Conservation (phyloP, 768 basidiomycete species). For the Agaricus sinodeliciosus region DNA sequence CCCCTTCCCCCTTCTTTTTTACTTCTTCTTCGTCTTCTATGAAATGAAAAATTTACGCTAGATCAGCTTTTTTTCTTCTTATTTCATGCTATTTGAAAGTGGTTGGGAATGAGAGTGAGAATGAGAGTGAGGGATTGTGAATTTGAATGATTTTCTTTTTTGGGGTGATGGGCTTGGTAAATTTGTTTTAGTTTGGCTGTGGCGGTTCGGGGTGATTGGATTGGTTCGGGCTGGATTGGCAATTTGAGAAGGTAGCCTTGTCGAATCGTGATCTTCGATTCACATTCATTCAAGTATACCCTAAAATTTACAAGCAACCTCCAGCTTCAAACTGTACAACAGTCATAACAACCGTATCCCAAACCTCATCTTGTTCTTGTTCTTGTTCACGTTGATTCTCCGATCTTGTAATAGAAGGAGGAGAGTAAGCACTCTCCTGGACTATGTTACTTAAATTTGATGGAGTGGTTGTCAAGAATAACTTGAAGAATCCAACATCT, state of each 20-base stretch:
- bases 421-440: conserved; percentile 15
- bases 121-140: too few species aligned
- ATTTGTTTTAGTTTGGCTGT: too few species aligned
- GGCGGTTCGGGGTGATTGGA: too few species aligned
- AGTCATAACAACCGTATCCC: conserved; percentile 2
- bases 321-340: conserved; percentile 1
- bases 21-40: too few species aligned
- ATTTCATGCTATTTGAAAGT: background rate
- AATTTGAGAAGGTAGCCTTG: too few species aligned
- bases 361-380: background rate
- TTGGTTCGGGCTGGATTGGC: too few species aligned
- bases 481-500: conserved; percentile 37
- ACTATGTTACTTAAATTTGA: conserved; percentile 27
- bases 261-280: too few species aligned
- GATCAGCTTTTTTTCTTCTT: background rate
- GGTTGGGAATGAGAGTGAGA: background rate
- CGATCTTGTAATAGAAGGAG: background rate
- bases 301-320: background rate
- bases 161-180: too few species aligned
- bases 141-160: too few species aligned
- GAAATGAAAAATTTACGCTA: too few species aligned
- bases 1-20: too few species aligned
- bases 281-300: background rate
- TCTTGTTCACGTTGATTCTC: background rate
- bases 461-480: conserved; percentile 32